A percentile compares a stretch with the other conserved stretches of the same genome.
phyloP scores from a whole-genome alignment of 192 early-diverging fungal species.

The Helicostylum pulchrum region DNA sequence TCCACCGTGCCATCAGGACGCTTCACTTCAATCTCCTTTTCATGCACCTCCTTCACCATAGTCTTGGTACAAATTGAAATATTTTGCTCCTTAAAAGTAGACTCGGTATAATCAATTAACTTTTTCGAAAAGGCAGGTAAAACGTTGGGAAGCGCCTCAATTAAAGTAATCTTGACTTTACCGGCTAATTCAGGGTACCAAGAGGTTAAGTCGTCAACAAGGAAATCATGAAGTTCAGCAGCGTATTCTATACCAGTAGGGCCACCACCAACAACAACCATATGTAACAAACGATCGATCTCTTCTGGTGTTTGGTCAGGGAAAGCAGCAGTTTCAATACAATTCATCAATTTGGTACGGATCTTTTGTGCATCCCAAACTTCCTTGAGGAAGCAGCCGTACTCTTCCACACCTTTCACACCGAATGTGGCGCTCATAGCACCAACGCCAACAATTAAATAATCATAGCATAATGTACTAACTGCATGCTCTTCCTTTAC shows the following conservation, averaged over 20 bases:
- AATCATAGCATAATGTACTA: slow-evolving; percentile 68
- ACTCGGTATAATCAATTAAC: slow-evolving; percentile 79
- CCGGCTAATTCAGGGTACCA: slow-evolving; percentile 65
- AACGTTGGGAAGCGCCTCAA: slow-evolving; percentile 77
- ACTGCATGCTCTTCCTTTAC: slow-evolving; percentile 56
- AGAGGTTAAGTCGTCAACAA: slow-evolving; percentile 64
- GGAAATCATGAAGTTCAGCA: slow-evolving; percentile 80
- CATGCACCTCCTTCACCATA: slow-evolving; percentile 73
- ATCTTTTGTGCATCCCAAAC: slow-evolving; percentile 79
- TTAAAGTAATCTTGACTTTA: slow-evolving; percentile 75
- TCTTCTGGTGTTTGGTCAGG: slow-evolving; percentile 71
- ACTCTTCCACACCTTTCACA: slow-evolving; percentile 71
- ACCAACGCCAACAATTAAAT: slow-evolving; percentile 71
- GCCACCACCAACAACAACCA: slow-evolving; percentile 73
- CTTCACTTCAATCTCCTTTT: slow-evolving; percentile 71
- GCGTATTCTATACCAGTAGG: slow-evolving; percentile 68
- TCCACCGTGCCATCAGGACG: slow-evolving; percentile 58
- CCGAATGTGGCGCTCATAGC: slow-evolving; percentile 80
- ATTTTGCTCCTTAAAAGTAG: slow-evolving; percentile 71
- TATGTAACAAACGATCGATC: slow-evolving; percentile 69
- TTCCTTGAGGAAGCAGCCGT: slow-evolving; percentile 76
- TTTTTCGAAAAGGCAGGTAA: slow-evolving; percentile 74
- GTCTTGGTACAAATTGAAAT: slow-evolving; percentile 74
- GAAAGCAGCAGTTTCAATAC: slow-evolving; percentile 67
- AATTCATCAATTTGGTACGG: slow-evolving; percentile 75